Evolutionary conservation across 768 basidiomycete species (phyloP).

Genomic region (Tulasnella sp.): DNA sequence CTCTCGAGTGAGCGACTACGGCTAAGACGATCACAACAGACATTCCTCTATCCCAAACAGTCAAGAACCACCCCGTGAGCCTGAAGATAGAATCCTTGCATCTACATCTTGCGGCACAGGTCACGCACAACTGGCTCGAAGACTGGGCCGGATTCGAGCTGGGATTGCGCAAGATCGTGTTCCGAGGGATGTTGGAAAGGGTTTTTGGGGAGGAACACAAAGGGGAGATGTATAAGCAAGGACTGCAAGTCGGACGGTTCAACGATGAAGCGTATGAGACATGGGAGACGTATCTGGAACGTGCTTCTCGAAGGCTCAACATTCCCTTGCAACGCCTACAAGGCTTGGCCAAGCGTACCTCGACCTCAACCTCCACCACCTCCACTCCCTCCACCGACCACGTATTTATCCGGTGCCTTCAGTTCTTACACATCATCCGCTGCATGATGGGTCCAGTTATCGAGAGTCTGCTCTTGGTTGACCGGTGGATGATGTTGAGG

Average conservation of each 20-base stretch:
- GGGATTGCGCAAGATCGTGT: constrained; percentile 54
- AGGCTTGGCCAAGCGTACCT: background rate
- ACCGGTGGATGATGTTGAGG: constrained; percentile 46
- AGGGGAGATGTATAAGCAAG: constrained; percentile 22
- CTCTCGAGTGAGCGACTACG: background rate
- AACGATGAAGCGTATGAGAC: constrained; percentile 37
- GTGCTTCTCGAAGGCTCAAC: constrained; percentile 24
- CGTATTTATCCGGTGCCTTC: constrained; percentile 33
- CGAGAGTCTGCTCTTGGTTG: constrained; percentile 51
- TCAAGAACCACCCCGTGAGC: constrained; percentile 25
- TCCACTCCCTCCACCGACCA: constrained; percentile 23
- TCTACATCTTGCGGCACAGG: constrained; percentile 59
- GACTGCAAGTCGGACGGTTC: constrained; percentile 41
- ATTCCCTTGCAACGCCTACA: constrained; percentile 18
- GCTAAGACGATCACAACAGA: constrained; percentile 28
- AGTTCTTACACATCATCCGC: constrained; percentile 50
- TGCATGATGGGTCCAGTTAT: constrained; percentile 57
- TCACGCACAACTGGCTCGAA: constrained; percentile 48
- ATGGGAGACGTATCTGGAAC: constrained; percentile 39
- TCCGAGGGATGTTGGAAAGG: constrained; percentile 45
- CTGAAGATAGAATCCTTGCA: constrained; percentile 37
- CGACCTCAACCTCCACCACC: constrained; percentile 16
- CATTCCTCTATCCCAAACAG: constrained; percentile 40
- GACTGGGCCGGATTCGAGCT: constrained; percentile 32
- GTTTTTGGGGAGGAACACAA: background rate